A percentile compares a stretch with the other conserved stretches of the same genome.
phyloP scores from a whole-genome alignment of 192 early-diverging fungal species.

The Coemansia sp. region DNA sequence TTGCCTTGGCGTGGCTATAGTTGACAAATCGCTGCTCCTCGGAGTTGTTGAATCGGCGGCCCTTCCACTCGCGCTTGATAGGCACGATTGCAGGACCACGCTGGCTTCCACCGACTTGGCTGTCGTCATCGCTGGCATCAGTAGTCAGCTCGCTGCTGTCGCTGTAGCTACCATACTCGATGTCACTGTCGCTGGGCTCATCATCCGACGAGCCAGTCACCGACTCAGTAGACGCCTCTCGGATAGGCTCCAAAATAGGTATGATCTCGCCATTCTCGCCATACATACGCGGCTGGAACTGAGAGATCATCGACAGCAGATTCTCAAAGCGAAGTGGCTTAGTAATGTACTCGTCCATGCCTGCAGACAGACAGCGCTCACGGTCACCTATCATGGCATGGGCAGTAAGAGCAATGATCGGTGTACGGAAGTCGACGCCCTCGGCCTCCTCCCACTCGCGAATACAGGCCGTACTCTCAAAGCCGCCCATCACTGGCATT shows the following conservation, averaged over 20 bases:
- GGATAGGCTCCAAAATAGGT: conserved; percentile 35
- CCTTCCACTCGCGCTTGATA: conserved; percentile 10
- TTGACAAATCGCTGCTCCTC: not conserved
- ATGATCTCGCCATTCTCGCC: conserved; percentile 48
- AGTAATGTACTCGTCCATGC: conserved; percentile 83
- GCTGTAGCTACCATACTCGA: not conserved
- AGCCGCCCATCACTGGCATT: conserved; percentile 92
- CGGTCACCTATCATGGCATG: conserved; percentile 92
- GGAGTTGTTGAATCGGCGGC: conserved; percentile 10
- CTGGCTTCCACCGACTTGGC: not conserved
- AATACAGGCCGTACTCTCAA: conserved; percentile 83
- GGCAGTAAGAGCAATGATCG: conserved; percentile 85
- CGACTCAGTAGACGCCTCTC: conserved; percentile 2
- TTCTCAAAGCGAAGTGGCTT: conserved; percentile 63
- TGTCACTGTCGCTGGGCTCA: conserved; percentile 4
- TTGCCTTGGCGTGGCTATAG: conserved; percentile 18
- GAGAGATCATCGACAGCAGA: conserved; percentile 48
- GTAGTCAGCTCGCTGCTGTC: not conserved
- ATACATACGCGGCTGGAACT: conserved; percentile 57
- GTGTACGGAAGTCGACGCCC: conserved; percentile 63
- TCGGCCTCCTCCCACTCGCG: conserved; percentile 68
- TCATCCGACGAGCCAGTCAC: not conserved
- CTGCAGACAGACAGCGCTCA: conserved; percentile 80
- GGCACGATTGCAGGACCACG: not conserved
- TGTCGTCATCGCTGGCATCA: not conserved